Conservation (phyloP, 2,329 filamentous ascomycete species). For the Ophioceras dolichostomum region DNA sequence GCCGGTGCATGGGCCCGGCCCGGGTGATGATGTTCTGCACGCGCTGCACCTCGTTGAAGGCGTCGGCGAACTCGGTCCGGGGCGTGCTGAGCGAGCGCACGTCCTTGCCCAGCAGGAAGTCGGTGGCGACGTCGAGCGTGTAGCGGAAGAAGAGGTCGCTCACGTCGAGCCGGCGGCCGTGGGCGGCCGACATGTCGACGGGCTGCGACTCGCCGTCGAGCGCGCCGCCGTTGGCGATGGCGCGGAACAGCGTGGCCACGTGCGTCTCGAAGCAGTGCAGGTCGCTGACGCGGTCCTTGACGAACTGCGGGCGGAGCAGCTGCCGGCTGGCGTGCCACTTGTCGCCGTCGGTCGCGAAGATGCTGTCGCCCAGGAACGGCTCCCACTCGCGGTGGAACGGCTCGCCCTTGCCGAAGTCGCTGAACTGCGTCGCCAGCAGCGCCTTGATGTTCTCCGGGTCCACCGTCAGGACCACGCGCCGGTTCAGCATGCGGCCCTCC, state of each 20-base stretch:
- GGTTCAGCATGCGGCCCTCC: slow-evolving; percentile 42
- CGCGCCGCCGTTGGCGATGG: slow-evolving; percentile 47
- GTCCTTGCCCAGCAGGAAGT: slow-evolving; percentile 72
- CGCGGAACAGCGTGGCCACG: slow-evolving; percentile 57
- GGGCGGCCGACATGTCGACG: slow-evolving; percentile 50
- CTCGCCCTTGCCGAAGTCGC: slow-evolving; percentile 71
- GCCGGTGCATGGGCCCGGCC: slow-evolving; percentile 46
- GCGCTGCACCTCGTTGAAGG: slow-evolving; percentile 69
- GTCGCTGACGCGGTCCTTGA: slow-evolving; percentile 73
- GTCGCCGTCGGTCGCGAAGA: slow-evolving; percentile 69
- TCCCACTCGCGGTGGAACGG: slow-evolving; percentile 65
- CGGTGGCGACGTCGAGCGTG: slow-evolving; percentile 74
- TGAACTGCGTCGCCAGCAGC: slow-evolving; percentile 76
- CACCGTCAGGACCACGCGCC: slow-evolving; percentile 59
- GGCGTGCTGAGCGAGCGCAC: slow-evolving; percentile 51
- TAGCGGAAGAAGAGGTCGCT: slow-evolving; percentile 72
- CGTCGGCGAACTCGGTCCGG: slow-evolving; percentile 59
- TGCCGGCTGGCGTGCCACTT: slow-evolving; percentile 73
- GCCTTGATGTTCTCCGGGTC: slow-evolving; percentile 90
- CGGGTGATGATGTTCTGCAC: slow-evolving; percentile 57
- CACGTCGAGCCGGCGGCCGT: slow-evolving; percentile 55
- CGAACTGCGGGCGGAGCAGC: slow-evolving; percentile 76
- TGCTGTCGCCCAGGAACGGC: slow-evolving; percentile 63
- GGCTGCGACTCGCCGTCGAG: slow-evolving; percentile 47
- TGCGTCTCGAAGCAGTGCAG: slow-evolving; percentile 72